These are phyloP conservation scores for Cruciata laevipes DNA, from an alignment of 257 asterid species.

Conservation along the genomic window DNA sequence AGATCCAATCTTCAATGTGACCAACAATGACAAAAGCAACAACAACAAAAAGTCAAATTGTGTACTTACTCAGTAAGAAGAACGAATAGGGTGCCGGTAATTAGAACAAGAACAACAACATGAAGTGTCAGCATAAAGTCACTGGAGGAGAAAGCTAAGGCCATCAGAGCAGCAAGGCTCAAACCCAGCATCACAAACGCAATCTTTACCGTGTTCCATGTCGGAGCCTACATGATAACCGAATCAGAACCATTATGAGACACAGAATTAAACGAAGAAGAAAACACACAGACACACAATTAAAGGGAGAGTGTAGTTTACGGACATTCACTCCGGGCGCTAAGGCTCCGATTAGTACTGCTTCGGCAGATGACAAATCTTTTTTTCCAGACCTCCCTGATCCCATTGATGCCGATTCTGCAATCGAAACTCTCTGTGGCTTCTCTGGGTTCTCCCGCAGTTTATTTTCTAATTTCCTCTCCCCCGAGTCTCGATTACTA, in stretches of 20 bases:
- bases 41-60: background rate
- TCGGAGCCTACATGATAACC: conserved; percentile 46
- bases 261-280: background rate
- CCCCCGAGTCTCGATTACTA: background rate
- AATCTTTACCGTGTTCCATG: conserved; percentile 76
- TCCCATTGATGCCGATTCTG: conserved; percentile 31
- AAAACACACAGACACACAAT: background rate
- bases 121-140: conserved; percentile 66
- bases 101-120: conserved; percentile 61
- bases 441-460: background rate
- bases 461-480: background rate
- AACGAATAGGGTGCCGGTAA: conserved; percentile 66
- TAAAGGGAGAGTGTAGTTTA: conserved; percentile 15
- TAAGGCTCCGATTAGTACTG: conserved; percentile 72
- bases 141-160: conserved; percentile 73
- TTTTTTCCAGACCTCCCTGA: conserved; percentile 24
- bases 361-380: conserved; percentile 48
- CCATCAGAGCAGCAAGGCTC: conserved; percentile 72
- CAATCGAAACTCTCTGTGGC: background rate
- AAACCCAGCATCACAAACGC: conserved; percentile 74
- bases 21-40: background rate
- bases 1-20: background rate
- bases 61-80: conserved; percentile 80
- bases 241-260: conserved; percentile 13
- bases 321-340: conserved; percentile 88